Percentiles rank a stretch among this genome's conserved stretches.
phyloP scores from a whole-genome alignment of 768 basidiomycete genomes.

The Tricholoma terreum region DNA sequence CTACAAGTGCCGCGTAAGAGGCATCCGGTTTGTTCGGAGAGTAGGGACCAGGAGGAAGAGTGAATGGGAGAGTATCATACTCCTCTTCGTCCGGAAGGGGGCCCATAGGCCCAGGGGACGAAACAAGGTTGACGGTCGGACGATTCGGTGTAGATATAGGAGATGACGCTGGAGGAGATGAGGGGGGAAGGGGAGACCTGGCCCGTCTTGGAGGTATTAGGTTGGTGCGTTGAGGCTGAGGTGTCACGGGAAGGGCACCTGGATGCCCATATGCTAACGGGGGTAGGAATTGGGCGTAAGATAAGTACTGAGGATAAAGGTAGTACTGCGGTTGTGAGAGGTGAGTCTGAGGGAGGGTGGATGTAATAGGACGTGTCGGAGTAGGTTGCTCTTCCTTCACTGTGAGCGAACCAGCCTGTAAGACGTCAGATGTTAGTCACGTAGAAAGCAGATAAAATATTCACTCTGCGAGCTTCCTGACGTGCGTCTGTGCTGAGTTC shows the following conservation, averaged over 20 bases:
- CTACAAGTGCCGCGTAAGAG: constrained; percentile 94
- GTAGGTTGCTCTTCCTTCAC: constrained; percentile 46
- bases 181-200: constrained; percentile 53
- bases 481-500: constrained; percentile 27
- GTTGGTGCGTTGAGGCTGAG: constrained; percentile 42
- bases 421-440: constrained; percentile 11
- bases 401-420: constrained; percentile 20
- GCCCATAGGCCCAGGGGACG: constrained; percentile 79
- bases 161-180: constrained; percentile 55
- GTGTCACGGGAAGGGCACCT: constrained; percentile 45
- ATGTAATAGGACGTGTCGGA: constrained; percentile 34
- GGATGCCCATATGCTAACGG: constrained; percentile 30
- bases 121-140: constrained; percentile 68
- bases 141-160: constrained; percentile 63
- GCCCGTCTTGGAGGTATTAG: constrained; percentile 27
- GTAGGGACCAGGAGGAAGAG: constrained; percentile 82
- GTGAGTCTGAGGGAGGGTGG: constrained; percentile 23
- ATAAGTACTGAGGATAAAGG: constrained; percentile 38
- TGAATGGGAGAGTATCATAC: constrained; percentile 67
- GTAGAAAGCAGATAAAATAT: constrained; percentile 10
- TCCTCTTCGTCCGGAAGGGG: constrained; percentile 62
- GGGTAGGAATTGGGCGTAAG: constrained; percentile 22
- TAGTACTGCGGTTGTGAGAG: constrained; percentile 28
- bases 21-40: constrained; percentile 75
- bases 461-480: constrained; percentile 25